Percentiles rank a stretch among this genome's conserved stretches.
Conservation (phyloP, 768 basidiomycete genomes). For the Hygrocybe coccinea region DNA sequence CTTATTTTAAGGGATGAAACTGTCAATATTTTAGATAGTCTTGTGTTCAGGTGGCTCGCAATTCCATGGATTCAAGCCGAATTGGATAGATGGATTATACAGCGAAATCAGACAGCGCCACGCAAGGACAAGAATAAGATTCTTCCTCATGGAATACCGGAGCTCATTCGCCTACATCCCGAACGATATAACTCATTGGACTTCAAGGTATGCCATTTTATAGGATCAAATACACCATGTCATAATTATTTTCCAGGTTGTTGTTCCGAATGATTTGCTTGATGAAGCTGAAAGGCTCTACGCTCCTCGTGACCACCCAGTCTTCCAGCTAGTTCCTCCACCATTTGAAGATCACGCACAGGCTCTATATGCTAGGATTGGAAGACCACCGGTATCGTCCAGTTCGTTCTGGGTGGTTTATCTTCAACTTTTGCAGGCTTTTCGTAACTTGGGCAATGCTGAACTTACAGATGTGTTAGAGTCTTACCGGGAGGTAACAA, state of each 20-base stretch:
- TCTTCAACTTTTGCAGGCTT: neutral
- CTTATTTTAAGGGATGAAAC: neutral
- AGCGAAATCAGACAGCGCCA: slow-evolving; percentile 16
- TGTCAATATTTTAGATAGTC: slow-evolving; percentile 11
- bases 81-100: slow-evolving; percentile 24
- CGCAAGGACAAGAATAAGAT: slow-evolving; percentile 29
- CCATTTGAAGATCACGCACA: slow-evolving; percentile 11
- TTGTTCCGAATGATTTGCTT: slow-evolving; percentile 13
- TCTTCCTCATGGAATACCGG: slow-evolving; percentile 32
- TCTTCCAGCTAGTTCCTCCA: slow-evolving; percentile 17
- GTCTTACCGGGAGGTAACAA: neutral
- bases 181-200: slow-evolving; percentile 22
- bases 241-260: slow-evolving; percentile 7
- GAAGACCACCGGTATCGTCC: slow-evolving; percentile 7
- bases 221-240: neutral
- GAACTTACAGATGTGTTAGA: neutral
- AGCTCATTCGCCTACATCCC: slow-evolving; percentile 25
- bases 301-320: slow-evolving; percentile 16
- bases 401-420: slow-evolving; percentile 14
- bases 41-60: slow-evolving; percentile 30
- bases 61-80: slow-evolving; percentile 36
- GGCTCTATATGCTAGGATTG: slow-evolving; percentile 11
- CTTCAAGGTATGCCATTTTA: slow-evolving; percentile 27
- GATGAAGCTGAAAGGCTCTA: slow-evolving; percentile 12
- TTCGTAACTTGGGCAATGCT: neutral